Evolutionary conservation across 345 rosid genomes (phyloP).

Genomic region (Lepidium aucheri): DNA sequence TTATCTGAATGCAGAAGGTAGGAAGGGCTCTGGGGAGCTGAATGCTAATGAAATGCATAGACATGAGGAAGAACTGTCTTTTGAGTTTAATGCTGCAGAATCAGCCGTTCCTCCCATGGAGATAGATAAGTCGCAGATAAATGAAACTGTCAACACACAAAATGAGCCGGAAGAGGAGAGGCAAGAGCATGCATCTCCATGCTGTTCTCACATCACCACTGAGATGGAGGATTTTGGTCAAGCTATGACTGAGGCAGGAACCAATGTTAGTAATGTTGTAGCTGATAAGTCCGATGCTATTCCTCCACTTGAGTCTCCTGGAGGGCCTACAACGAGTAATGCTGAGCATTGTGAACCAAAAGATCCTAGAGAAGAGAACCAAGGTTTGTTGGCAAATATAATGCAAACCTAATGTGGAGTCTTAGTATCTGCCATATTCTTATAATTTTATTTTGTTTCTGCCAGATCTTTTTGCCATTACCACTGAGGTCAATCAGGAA

Average conservation of each 20-base stretch:
- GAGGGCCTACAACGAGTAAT: slow-evolving; percentile 20
- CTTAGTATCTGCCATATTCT: slow-evolving; percentile 3
- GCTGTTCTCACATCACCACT: slow-evolving; percentile 35
- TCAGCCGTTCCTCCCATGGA: slow-evolving; percentile 25
- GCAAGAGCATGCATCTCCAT: slow-evolving; percentile 38
- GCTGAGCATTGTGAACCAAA: slow-evolving; percentile 33
- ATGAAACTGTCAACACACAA: slow-evolving; percentile 22
- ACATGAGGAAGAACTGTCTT: slow-evolving; percentile 24
- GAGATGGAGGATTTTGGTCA: slow-evolving; percentile 36
- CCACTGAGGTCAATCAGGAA: slow-evolving; percentile 33
- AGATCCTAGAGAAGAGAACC: slow-evolving; percentile 21
- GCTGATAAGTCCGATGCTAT: slow-evolving; percentile 24
- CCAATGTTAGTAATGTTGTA: slow-evolving; percentile 12
- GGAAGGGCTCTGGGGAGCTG: slow-evolving; percentile 25
- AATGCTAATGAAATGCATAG: slow-evolving; percentile 25
- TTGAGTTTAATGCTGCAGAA: slow-evolving; percentile 25
- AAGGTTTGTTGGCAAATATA: slow-evolving; percentile 12
- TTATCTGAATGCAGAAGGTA: slow-evolving; percentile 37
- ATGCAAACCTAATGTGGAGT: slow-evolving; percentile 4
- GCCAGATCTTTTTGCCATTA: slow-evolving; percentile 14
- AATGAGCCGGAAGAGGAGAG: slow-evolving; percentile 33
- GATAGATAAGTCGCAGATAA: slow-evolving; percentile 21
- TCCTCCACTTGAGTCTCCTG: slow-evolving; percentile 25
- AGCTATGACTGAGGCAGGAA: slow-evolving; percentile 23
- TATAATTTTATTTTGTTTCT: not conserved